Percentiles rank a stretch among this genome's conserved stretches.
phyloP scores from a whole-genome alignment of 139 green algal species.

The Coelastrella sp. region DNA sequence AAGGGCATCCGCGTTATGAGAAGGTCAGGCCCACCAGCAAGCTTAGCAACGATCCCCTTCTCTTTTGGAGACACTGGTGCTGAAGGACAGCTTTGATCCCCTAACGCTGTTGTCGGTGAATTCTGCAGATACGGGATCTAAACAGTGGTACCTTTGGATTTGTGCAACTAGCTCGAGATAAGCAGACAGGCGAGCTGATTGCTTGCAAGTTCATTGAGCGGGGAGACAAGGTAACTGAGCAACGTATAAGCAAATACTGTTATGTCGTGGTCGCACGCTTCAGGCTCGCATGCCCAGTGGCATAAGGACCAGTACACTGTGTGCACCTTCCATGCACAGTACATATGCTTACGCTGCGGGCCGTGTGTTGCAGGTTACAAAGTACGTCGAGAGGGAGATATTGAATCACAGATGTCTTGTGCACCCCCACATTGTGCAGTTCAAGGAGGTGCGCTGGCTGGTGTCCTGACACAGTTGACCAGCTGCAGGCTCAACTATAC shows the following conservation, averaged over 20 bases:
- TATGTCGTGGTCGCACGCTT: too few relatives aligned
- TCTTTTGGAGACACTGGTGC: neutral
- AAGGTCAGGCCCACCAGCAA: constrained; percentile 46
- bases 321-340: neutral
- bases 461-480: neutral
- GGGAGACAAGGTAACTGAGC: constrained; percentile 59
- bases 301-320: neutral
- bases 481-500: neutral
- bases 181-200: constrained; percentile 75
- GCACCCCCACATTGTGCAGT: constrained; percentile 91
- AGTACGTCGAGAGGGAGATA: constrained; percentile 96
- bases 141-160: constrained; percentile 94
- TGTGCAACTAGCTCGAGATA: constrained; percentile 85
- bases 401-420: constrained; percentile 91
- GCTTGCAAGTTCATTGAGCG: constrained; percentile 78
- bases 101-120: neutral
- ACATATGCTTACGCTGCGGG: neutral
- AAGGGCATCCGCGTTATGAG: constrained; percentile 65
- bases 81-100: neutral
- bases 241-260: too few relatives aligned
- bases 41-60: neutral
- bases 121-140: constrained; percentile 61
- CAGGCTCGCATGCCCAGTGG: too few relatives aligned
- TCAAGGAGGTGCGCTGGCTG: constrained; percentile 77
- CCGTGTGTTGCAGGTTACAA: constrained; percentile 71